These are phyloP conservation scores for Metarhizium brunneum DNA, from an alignment of 2,329 filamentous ascomycete genomes.

Conservation along the genomic window DNA sequence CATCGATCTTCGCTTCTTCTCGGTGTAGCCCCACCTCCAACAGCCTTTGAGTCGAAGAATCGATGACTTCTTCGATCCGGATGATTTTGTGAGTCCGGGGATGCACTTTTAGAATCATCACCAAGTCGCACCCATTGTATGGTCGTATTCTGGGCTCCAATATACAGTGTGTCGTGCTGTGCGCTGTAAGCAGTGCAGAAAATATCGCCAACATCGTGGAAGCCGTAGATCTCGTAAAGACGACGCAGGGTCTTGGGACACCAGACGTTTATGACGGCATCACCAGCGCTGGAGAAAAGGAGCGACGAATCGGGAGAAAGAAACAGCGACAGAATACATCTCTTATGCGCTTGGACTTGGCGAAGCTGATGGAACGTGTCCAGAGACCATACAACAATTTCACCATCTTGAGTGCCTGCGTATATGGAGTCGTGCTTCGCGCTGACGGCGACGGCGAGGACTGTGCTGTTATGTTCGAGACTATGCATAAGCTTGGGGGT, in stretches of 20 bases:
- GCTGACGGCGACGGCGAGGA: conserved; percentile 75
- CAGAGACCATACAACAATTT: conserved; percentile 87
- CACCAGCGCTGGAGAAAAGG: conserved; percentile 86
- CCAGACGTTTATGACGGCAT: conserved; percentile 94
- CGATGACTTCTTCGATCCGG: conserved; percentile 70
- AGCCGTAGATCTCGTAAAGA: conserved; percentile 84
- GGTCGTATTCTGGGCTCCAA: conserved; percentile 88
- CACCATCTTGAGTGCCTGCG: conserved; percentile 85
- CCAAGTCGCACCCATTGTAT: conserved; percentile 86
- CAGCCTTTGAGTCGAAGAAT: conserved; percentile 87
- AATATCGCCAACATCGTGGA: conserved; percentile 89
- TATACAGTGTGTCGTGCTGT: conserved; percentile 71
- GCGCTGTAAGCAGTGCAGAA: conserved; percentile 89
- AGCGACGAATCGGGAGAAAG: conserved; percentile 66
- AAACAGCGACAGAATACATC: conserved; percentile 79
- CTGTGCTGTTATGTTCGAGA: conserved; percentile 67
- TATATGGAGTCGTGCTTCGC: conserved; percentile 72
- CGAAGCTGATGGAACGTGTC: conserved; percentile 74
- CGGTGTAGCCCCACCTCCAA: conserved; percentile 72
- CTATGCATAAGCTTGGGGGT: conserved; percentile 62
- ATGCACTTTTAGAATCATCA: conserved; percentile 49
- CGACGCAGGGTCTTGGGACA: conserved; percentile 65
- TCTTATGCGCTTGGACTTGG: conserved; percentile 79
- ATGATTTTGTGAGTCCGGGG: conserved; percentile 57
- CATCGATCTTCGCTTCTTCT: conserved; percentile 54